These are phyloP conservation scores for Odontarrhena argentea DNA, from an alignment of 345 rosid genomes.

Conservation along the genomic window DNA sequence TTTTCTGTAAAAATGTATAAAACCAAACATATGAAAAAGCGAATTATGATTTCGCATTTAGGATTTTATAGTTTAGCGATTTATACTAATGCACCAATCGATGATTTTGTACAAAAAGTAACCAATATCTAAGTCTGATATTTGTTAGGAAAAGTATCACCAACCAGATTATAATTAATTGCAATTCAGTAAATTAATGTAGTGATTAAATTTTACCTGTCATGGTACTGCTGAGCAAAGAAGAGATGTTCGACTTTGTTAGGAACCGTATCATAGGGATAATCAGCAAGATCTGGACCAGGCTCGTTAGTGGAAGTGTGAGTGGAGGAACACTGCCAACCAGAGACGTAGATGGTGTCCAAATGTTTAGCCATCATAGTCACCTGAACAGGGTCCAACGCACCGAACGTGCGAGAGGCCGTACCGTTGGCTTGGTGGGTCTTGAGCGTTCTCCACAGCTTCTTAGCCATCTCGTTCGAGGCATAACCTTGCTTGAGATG, in stretches of 20 bases:
- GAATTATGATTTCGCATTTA: too few species aligned
- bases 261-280: constrained; percentile 93
- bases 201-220: constrained; percentile 38
- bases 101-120: background rate
- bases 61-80: too few species aligned
- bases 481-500: constrained; percentile 77
- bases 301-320: constrained; percentile 91
- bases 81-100: too few species aligned
- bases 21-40: too few species aligned
- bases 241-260: constrained; percentile 95
- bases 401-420: constrained; percentile 90
- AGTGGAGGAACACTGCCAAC: constrained; percentile 99
- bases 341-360: constrained; percentile 88
- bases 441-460: constrained; percentile 89
- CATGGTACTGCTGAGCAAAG: constrained; percentile 94
- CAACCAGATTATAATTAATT: background rate
- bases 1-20: too few species aligned
- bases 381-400: constrained; percentile 93
- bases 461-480: constrained; percentile 87
- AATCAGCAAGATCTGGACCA: constrained; percentile 97
- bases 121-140: background rate
- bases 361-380: constrained; percentile 96
- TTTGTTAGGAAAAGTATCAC: background rate
- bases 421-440: constrained; percentile 87
- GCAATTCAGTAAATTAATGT: background rate